A percentile compares a stretch with the other conserved stretches of the same genome.
These are phyloP conservation scores for Thamnidium elegans DNA, from an alignment of 192 early-diverging fungal genomes.

Conservation along the genomic window DNA sequence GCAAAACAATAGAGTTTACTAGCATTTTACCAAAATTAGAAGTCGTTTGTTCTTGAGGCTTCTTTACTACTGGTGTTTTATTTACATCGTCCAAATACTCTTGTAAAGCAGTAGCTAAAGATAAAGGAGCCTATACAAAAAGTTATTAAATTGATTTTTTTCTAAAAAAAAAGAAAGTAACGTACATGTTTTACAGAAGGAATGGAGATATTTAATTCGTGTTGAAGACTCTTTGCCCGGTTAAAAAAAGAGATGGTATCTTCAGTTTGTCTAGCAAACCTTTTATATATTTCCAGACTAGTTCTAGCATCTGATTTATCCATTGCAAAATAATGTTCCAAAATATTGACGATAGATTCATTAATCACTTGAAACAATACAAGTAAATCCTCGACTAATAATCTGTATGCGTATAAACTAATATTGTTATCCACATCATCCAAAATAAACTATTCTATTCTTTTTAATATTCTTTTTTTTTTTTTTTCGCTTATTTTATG, in stretches of 20 bases:
- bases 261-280: slow-evolving; percentile 71
- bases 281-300: slow-evolving; percentile 73
- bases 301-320: slow-evolving; percentile 58
- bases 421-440: slow-evolving; percentile 76
- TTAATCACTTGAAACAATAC: slow-evolving; percentile 74
- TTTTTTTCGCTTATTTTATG: not conserved
- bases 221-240: slow-evolving; percentile 58
- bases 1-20: not conserved
- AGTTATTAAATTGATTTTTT: not conserved
- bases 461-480: not conserved
- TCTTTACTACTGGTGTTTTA: slow-evolving; percentile 5
- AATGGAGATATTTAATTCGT: slow-evolving; percentile 63
- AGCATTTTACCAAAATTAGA: not conserved
- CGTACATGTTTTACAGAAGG: slow-evolving; percentile 75
- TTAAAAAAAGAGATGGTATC: slow-evolving; percentile 68
- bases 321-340: slow-evolving; percentile 82
- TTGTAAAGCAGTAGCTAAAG: slow-evolving; percentile 31
- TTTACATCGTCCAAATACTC: slow-evolving; percentile 32
- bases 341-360: slow-evolving; percentile 76
- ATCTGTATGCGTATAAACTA: slow-evolving; percentile 65
- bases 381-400: slow-evolving; percentile 73
- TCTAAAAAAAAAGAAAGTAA: not conserved
- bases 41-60: slow-evolving; percentile 4
- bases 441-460: slow-evolving; percentile 56
- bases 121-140: slow-evolving; percentile 25